A percentile compares a stretch with the other conserved stretches of the same genome.
These are phyloP conservation scores for Nakataea oryzae DNA, from an alignment of 2,329 filamentous ascomycete genomes.

Conservation along the genomic window DNA sequence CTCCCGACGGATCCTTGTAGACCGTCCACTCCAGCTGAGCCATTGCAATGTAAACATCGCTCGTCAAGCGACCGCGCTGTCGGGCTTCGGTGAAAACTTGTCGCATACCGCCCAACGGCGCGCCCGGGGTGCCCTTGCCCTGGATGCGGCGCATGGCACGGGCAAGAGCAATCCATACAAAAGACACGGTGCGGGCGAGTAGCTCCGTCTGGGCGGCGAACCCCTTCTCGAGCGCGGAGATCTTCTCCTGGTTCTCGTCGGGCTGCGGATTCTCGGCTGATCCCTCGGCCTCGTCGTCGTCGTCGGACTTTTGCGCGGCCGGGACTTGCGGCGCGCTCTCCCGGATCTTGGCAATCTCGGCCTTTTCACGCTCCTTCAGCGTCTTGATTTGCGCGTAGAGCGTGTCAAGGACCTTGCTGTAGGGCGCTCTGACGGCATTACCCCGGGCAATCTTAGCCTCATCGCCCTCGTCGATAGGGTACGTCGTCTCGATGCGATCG, in stretches of 20 bases:
- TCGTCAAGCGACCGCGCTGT: conserved; percentile 76
- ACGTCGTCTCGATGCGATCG: conserved; percentile 73
- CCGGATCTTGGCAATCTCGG: conserved; percentile 46
- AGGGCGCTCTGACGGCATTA: conserved; percentile 69
- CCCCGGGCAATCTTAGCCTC: conserved; percentile 66
- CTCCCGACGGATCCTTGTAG: conserved; percentile 86
- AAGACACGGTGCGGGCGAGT: conserved; percentile 78
- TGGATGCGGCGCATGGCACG: conserved; percentile 90
- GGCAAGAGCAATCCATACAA: conserved; percentile 90
- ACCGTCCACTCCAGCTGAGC: conserved; percentile 91
- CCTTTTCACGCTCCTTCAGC: conserved; percentile 50
- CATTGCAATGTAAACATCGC: conserved; percentile 89
- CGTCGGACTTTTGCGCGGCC: conserved; percentile 11
- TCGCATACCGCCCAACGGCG: conserved; percentile 57
- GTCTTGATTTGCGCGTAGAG: conserved; percentile 82
- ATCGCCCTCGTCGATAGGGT: conserved; percentile 67
- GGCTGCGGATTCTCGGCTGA: conserved; percentile 34
- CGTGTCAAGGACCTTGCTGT: conserved; percentile 70
- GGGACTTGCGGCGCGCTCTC: conserved; percentile 23
- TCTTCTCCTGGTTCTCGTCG: conserved; percentile 43
- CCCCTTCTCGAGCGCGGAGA: conserved; percentile 51
- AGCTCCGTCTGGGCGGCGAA: conserved; percentile 64
- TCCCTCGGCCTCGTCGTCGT: conserved; percentile 27
- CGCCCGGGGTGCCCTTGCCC: conserved; percentile 61
- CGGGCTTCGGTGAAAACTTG: conserved; percentile 85